Percentiles rank a stretch among this genome's conserved stretches.
phyloP scores from a whole-genome alignment of 2,329 filamentous ascomycete species.

The Xylariaceae sp. region DNA sequence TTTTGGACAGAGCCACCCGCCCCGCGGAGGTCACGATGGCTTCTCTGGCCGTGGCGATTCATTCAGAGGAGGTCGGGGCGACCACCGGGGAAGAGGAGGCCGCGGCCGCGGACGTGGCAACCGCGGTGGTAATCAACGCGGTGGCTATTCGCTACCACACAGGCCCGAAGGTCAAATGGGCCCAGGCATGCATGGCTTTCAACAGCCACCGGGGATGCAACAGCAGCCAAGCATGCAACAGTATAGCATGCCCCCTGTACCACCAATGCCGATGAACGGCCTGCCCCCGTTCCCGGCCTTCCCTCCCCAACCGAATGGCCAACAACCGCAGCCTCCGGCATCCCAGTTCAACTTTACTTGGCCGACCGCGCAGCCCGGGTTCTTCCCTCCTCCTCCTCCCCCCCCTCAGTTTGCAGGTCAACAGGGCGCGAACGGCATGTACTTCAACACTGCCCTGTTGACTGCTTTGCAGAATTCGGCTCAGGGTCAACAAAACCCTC shows the following conservation, averaged over 20 bases:
- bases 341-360: slow-evolving; percentile 43
- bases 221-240: slow-evolving; percentile 32
- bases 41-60: slow-evolving; percentile 27
- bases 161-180: slow-evolving; percentile 25
- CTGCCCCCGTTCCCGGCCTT: slow-evolving; percentile 20
- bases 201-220: slow-evolving; percentile 32
- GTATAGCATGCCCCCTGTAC: slow-evolving; percentile 26
- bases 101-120: slow-evolving; percentile 36
- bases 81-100: slow-evolving; percentile 43
- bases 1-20: slow-evolving; percentile 47
- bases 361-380: slow-evolving; percentile 33
- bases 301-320: slow-evolving; percentile 32
- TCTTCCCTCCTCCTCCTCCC: slow-evolving; percentile 36
- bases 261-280: slow-evolving; percentile 35
- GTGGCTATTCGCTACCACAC: slow-evolving; percentile 40
- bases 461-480: slow-evolving; percentile 42
- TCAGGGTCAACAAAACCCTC: slow-evolving; percentile 34
- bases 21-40: slow-evolving; percentile 33
- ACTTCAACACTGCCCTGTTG: slow-evolving; percentile 56
- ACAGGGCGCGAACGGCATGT: slow-evolving; percentile 37
- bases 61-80: slow-evolving; percentile 40
- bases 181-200: slow-evolving; percentile 28
- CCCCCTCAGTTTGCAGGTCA: slow-evolving; percentile 40
- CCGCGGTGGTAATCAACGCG: slow-evolving; percentile 38
- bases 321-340: slow-evolving; percentile 26